phyloP scores from a whole-genome alignment of 768 basidiomycete species.

The Hortiboletus campestris region DNA sequence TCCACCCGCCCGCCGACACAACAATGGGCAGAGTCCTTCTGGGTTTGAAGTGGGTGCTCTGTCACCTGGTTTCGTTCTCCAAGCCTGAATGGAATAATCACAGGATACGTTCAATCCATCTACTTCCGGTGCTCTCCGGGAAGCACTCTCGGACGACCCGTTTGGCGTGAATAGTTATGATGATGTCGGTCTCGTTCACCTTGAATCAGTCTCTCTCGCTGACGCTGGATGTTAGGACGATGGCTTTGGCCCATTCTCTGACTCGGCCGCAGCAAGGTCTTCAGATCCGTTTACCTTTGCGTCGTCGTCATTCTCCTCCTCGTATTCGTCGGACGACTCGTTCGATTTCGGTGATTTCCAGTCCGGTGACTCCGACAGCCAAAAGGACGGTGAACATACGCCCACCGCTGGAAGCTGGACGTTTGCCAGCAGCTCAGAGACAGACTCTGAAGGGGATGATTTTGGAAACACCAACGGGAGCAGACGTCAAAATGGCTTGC shows the following conservation, averaged over 20 bases:
- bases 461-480: constrained; percentile 21
- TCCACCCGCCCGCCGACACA: constrained; percentile 47
- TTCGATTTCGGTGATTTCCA: constrained; percentile 85
- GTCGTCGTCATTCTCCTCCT: constrained; percentile 44
- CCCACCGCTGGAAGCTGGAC: constrained; percentile 74
- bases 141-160: constrained; percentile 45
- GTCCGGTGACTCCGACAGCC: constrained; percentile 33
- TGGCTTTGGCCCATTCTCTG: constrained; percentile 80
- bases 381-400: constrained; percentile 46
- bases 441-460: constrained; percentile 33
- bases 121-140: constrained; percentile 30
- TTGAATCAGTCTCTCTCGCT: neutral
- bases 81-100: neutral
- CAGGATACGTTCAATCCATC: constrained; percentile 55
- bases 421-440: constrained; percentile 45
- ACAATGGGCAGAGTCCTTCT: constrained; percentile 45
- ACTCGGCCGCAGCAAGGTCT: constrained; percentile 48
- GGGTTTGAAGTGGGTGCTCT: constrained; percentile 55
- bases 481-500: constrained; percentile 18
- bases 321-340: constrained; percentile 63
- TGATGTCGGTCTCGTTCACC: constrained; percentile 40
- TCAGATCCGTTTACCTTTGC: constrained; percentile 55
- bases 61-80: neutral
- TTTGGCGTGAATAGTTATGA: constrained; percentile 47
- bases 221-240: constrained; percentile 43